Base-by-base conservation (phyloP, 805 yeast species). In the Saccharomycopsis babjevae region DNA sequence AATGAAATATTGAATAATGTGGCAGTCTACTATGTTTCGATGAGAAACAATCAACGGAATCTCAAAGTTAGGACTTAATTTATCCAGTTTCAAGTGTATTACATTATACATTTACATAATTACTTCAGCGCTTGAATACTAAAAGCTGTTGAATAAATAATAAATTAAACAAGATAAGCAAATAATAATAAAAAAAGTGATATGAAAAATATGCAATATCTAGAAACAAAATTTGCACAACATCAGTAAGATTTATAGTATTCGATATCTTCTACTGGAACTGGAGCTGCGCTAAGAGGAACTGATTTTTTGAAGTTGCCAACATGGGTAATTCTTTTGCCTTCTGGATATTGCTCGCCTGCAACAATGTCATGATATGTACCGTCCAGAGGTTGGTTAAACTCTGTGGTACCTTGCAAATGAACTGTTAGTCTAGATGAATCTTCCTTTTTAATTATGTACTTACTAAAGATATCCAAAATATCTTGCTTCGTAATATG, bases 251-350 rank as follows among this genome's bases (percentile, higher is more conserved):
- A 36, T 32, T 50, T 62, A 46, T 58, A 62, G 25, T 60, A 58
- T 13, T 68, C 69, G 32, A 73, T 65, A 8, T 68, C 69, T 59
- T 72, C 71, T 50, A 71, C 61, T 5, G 96, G 90, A 57, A 69
- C 71, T 10, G 94, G 88, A n/a, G 84, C 79, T 0, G 82, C 81
- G 0, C 91, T 86, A 57, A 82, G 68, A 54, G 74, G 75, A 64
- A 83, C 71, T 1, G 71, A 69, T 20, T 82, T 71, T 70, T 86
- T 86, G 77, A 89, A 88, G 32, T 72, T 76, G 1, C 81, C 83
- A 30, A 79, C 70, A 63, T 76, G 74, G 1, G 70, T 68, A 62
- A 85, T 76, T 15, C 72, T 58, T 46, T 71, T 69, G 10, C 88
- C 89, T 1, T 74, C 72, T 20, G 86, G 86, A 81, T 1, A 54